Base-by-base conservation (phyloP, 2,329 filamentous ascomycete species). In the Colletotrichum lini region DNA sequence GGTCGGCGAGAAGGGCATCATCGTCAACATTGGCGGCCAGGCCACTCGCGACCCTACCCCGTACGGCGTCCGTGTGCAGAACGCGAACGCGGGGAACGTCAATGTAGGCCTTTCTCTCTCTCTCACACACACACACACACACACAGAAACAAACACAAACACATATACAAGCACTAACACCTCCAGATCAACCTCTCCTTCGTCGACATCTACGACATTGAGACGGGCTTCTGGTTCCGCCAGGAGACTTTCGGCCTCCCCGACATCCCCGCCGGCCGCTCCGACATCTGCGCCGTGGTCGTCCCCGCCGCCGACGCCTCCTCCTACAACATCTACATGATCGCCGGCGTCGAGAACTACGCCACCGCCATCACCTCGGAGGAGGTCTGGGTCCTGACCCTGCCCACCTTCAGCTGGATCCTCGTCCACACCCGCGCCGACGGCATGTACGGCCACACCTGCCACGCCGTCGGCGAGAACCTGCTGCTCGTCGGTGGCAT, bases 211-310 rank as follows among this genome's bases (percentile, higher is more conserved):
- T 75, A 74, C 65, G 74, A 75, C 53, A 72, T 74, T 44, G 62
- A 73, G n/a, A 73, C 59, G 18, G 72, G 72, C 52, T 71, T 70
- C 52, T 75, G 73, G 74, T 75, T 75, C 68, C 74, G 70, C 9
- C 73, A 75, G 59, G 60, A 74, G 56, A 75, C 73, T 1, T 75
- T 75, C 52, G 72, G 72, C 23, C 50, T 73, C 10, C 57, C 70
- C 10, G 58, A 68, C 10, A 73, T 73, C 35, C 74, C 74, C 21
- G 58, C 54, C 21, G 74, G 73, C 2, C 63, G 73, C 35, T 74
- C 74, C 67, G 74, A 74, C 52, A 73, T 74, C n/a, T 75, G 73
- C 50, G 40, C 72, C 45, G 73, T 73, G 21, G 38, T 71, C 45
- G 73, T 75, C 0, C 65, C 74, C 2, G 74, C 73, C 26, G 59